A percentile compares a stretch with the other conserved stretches of the same genome.
phyloP scores from a whole-genome alignment of 2,329 filamentous ascomycete genomes.

The Clonostachys chloroleuca region DNA sequence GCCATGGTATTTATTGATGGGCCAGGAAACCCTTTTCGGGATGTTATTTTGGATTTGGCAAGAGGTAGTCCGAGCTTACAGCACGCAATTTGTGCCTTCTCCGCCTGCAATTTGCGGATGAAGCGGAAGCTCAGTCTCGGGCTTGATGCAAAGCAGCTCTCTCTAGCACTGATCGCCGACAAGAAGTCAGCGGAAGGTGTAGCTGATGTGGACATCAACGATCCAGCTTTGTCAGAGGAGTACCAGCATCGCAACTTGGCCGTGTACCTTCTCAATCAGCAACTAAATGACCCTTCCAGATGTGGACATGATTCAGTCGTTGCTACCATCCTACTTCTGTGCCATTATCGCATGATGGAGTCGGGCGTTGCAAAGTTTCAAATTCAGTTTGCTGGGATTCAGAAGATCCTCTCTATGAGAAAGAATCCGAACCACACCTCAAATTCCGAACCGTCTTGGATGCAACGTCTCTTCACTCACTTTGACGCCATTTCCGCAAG shows the following conservation, averaged over 20 bases:
- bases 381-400: conserved; percentile 88
- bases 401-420: conserved; percentile 79
- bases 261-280: conserved; percentile 77
- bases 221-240: conserved; percentile 71
- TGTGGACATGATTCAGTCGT: conserved; percentile 83
- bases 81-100: conserved; percentile 84
- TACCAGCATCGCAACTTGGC: conserved; percentile 78
- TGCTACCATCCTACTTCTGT: conserved; percentile 81
- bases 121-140: conserved; percentile 63
- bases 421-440: conserved; percentile 43
- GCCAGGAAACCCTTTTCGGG: conserved; percentile 79
- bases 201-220: conserved; percentile 45
- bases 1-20: conserved; percentile 90
- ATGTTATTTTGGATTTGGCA: conserved; percentile 76
- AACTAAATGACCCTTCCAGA: conserved; percentile 71
- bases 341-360: conserved; percentile 90
- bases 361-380: conserved; percentile 91
- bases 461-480: conserved; percentile 89
- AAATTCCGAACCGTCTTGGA: conserved; percentile 76
- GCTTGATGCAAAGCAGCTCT: conserved; percentile 47
- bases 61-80: conserved; percentile 77
- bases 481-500: conserved; percentile 91
- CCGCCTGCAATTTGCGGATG: conserved; percentile 88
- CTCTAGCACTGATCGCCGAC: conserved; percentile 41
- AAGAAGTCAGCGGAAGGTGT: conserved; percentile 37